Conservation (phyloP, 805 yeast genomes). For the Lipomyces starkeyi region DNA sequence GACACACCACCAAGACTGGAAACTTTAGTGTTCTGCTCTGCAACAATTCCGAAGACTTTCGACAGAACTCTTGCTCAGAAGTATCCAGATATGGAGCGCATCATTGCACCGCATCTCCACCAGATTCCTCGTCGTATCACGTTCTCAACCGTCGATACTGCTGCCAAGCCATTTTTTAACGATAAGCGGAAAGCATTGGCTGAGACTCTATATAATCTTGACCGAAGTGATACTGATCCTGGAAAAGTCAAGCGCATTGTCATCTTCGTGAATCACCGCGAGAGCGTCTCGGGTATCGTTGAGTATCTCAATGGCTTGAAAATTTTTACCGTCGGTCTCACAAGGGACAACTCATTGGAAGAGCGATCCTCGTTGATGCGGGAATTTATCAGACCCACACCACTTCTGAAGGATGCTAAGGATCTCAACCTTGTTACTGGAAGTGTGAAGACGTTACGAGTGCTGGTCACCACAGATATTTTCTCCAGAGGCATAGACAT, state of each 20-base stretch:
- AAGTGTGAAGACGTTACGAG: slow-evolving; percentile 54
- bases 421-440: slow-evolving; percentile 40
- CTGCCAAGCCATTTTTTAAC: slow-evolving; percentile 79
- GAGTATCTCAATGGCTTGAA: slow-evolving; percentile 58
- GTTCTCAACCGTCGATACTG: slow-evolving; percentile 76
- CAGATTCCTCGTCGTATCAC: slow-evolving; percentile 78
- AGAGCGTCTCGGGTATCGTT: slow-evolving; percentile 64
- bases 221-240: slow-evolving; percentile 79
- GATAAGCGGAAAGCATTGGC: slow-evolving; percentile 84
- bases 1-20: slow-evolving; percentile 50
- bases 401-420: slow-evolving; percentile 27
- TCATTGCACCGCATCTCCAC: slow-evolving; percentile 83
- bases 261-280: slow-evolving; percentile 81
- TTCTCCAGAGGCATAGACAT: slow-evolving; percentile 91
- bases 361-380: slow-evolving; percentile 64
- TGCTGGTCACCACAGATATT: slow-evolving; percentile 85
- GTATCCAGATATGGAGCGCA: slow-evolving; percentile 69
- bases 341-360: slow-evolving; percentile 66
- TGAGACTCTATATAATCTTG: slow-evolving; percentile 85
- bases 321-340: slow-evolving; percentile 67
- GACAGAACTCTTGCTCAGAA: slow-evolving; percentile 62
- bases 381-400: slow-evolving; percentile 70
- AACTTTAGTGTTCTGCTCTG: slow-evolving; percentile 80
- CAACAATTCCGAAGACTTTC: slow-evolving; percentile 85
- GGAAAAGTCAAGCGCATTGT: slow-evolving; percentile 78